Conservation (phyloP, 371 early-diverging fungal species). For the Chytridium lagenaria region DNA sequence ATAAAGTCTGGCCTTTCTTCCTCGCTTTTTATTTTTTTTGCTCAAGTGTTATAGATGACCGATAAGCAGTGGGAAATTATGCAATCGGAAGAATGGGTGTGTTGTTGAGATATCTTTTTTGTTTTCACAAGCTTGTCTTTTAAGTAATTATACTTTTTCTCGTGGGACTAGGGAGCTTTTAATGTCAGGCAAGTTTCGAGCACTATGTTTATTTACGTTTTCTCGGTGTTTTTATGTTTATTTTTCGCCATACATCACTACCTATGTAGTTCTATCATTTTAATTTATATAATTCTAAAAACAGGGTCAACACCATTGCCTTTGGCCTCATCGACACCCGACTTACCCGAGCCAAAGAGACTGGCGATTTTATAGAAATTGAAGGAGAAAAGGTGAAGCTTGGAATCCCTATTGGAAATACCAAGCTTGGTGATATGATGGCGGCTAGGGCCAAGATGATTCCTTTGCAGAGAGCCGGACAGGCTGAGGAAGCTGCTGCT, state of each 20-base stretch:
- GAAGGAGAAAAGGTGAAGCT: constrained; percentile 71
- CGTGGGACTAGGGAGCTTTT: constrained; percentile 16
- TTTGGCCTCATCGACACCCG: constrained; percentile 74
- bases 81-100: constrained; percentile 46
- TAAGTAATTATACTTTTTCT: too few relatives aligned
- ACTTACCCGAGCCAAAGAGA: constrained; percentile 73
- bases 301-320: constrained; percentile 63
- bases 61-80: constrained; percentile 74
- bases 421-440: not conserved
- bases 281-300: constrained; percentile 55
- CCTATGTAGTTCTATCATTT: not conserved
- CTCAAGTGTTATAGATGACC: constrained; percentile 49
- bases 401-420: constrained; percentile 66
- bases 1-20: constrained; percentile 40
- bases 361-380: constrained; percentile 68
- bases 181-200: not conserved
- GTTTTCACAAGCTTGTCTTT: not conserved
- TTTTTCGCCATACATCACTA: not conserved
- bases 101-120: constrained; percentile 67
- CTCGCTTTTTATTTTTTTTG: not conserved
- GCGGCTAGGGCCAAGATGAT: constrained; percentile 54
- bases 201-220: too few relatives aligned
- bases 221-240: not conserved
- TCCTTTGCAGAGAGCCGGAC: constrained; percentile 70
- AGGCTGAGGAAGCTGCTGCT: constrained; percentile 71